These are phyloP conservation scores for Kokia cookei DNA, from an alignment of 441 rosid species.

Conservation along the genomic window DNA sequence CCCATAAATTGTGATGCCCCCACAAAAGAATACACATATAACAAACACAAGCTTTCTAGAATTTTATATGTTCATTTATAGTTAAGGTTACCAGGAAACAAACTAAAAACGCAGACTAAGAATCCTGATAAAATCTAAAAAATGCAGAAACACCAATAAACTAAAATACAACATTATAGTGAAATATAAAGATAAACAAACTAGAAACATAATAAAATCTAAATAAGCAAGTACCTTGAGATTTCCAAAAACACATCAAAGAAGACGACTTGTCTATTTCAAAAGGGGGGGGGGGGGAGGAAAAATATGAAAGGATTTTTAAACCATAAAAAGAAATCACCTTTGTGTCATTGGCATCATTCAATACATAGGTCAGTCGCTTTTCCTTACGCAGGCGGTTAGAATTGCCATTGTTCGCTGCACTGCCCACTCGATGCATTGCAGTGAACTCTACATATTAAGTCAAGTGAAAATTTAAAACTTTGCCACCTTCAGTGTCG, in stretches of 20 bases:
- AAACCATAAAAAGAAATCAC: slow-evolving; percentile 26
- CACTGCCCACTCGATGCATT: slow-evolving; percentile 99
- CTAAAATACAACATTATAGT: not conserved
- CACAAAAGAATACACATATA: not conserved
- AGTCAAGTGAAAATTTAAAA: not conserved
- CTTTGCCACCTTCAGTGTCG: not conserved
- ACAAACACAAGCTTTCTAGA: not conserved
- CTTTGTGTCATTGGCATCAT: slow-evolving; percentile 73
- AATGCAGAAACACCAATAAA: not conserved
- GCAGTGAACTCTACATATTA: slow-evolving; percentile 26
- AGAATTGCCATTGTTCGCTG: slow-evolving; percentile 85
- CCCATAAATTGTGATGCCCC: not conserved
- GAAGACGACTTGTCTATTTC: not conserved
- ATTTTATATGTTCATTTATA: not conserved
- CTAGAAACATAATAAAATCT: not conserved
- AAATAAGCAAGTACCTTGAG: not conserved
- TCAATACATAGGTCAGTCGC: slow-evolving; percentile 87
- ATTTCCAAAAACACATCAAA: not conserved
- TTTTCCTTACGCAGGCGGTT: slow-evolving; percentile 95
- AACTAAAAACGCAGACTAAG: no score
- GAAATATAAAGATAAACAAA: not conserved
- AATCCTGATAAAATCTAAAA: not conserved
- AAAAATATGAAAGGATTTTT: no score
- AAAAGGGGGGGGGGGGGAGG: not conserved
- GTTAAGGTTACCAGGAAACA: no score